A percentile compares a stretch with the other conserved stretches of the same genome.
Conservation (phyloP, 352 stramenopile species). For the Pythium oligandrum region DNA sequence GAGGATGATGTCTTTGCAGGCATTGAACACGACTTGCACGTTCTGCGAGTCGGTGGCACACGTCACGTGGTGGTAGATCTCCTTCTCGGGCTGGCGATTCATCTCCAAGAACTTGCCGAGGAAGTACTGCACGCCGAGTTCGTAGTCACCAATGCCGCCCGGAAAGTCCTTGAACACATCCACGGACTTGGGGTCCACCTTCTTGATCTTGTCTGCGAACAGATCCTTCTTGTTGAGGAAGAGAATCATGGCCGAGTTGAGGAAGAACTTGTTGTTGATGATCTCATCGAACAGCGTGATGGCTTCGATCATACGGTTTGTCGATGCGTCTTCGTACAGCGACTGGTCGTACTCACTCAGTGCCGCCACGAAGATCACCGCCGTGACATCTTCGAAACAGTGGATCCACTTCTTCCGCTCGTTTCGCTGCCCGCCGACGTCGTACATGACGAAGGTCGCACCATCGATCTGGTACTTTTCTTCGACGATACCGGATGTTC, state of each 20-base stretch:
- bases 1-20: slow-evolving; percentile 95
- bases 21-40: slow-evolving; percentile 95
- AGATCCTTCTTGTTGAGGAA: slow-evolving; percentile 98
- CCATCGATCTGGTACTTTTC: slow-evolving; percentile 94
- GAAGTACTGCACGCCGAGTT: slow-evolving; percentile 89
- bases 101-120: slow-evolving; percentile 93
- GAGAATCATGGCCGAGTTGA: slow-evolving; percentile 92
- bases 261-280: slow-evolving; percentile 93
- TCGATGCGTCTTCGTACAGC: slow-evolving; percentile 92
- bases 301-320: slow-evolving; percentile 95
- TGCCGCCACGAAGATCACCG: slow-evolving; percentile 95
- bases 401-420: slow-evolving; percentile 98
- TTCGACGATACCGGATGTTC: slow-evolving; percentile 94
- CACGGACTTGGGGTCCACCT: slow-evolving; percentile 89
- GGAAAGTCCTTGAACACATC: slow-evolving; percentile 90
- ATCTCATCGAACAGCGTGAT: slow-evolving; percentile 95
- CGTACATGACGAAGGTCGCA: slow-evolving; percentile 96
- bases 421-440: slow-evolving; percentile 95
- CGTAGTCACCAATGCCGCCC: slow-evolving; percentile 79
- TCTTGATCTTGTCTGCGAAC: slow-evolving; percentile 96
- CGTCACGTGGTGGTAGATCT: slow-evolving; percentile 95
- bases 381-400: slow-evolving; percentile 95
- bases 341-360: slow-evolving; percentile 94
- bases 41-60: slow-evolving; percentile 97
- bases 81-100: slow-evolving; percentile 88